A percentile compares a stretch with the other conserved stretches of the same genome.
Evolutionary conservation across 2,329 filamentous ascomycete species (phyloP).

Genomic region (Cercospora janseana): DNA sequence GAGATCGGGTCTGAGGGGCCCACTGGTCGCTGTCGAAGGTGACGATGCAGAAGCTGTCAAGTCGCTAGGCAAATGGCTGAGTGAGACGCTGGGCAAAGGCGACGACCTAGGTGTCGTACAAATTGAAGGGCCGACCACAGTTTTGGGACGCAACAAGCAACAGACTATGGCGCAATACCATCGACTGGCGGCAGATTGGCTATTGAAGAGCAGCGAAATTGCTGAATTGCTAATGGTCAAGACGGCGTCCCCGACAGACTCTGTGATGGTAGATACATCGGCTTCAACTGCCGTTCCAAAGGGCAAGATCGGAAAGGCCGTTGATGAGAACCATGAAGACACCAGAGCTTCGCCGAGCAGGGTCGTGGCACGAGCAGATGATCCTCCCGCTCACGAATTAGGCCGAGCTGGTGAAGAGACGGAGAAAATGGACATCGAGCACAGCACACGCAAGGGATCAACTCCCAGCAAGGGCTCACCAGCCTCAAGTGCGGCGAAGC

Average conservation of each 20-base stretch:
- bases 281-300: conserved; percentile 4
- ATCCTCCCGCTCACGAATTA: neutral
- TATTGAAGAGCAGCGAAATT: conserved; percentile 71
- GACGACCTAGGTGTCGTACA: conserved; percentile 52
- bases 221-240: conserved; percentile 40
- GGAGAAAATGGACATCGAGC: conserved; percentile 29
- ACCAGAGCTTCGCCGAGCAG: conserved; percentile 9
- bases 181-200: conserved; percentile 66
- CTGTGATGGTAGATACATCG: conserved; percentile 28
- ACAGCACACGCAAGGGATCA: conserved; percentile 15
- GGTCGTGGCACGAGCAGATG: conserved; percentile 10
- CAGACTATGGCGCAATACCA: conserved; percentile 51
- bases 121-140: conserved; percentile 49
- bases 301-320: conserved; percentile 15
- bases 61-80: conserved; percentile 65
- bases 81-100: conserved; percentile 52
- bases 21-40: conserved; percentile 81
- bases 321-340: conserved; percentile 33
- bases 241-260: conserved; percentile 21
- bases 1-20: conserved; percentile 55
- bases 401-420: conserved; percentile 11
- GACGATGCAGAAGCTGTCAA: conserved; percentile 62
- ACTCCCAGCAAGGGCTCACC: conserved; percentile 11
- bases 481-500: conserved; percentile 44
- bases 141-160: conserved; percentile 37